Evolutionary conservation across 2,329 filamentous ascomycete genomes (phyloP).

Genomic region (Penicillium sp.): DNA sequence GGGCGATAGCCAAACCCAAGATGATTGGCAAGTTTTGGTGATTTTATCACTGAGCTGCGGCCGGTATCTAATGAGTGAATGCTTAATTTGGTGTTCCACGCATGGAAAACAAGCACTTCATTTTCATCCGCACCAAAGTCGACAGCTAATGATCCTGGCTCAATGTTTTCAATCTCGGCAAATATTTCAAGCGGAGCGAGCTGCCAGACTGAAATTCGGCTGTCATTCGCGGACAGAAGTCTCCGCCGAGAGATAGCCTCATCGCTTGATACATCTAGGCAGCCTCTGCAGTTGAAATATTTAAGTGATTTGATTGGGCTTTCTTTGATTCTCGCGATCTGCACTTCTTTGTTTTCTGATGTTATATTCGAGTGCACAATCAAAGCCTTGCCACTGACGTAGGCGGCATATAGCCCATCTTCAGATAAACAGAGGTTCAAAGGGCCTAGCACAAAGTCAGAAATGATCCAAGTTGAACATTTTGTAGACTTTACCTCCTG

Average conservation of each 20-base stretch:
- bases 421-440: conserved; percentile 30
- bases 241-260: conserved; percentile 27
- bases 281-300: conserved; percentile 20
- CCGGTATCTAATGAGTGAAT: conserved; percentile 38
- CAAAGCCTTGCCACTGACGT: conserved; percentile 34
- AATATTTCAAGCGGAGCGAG: conserved; percentile 36
- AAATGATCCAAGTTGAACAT: neutral
- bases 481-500: conserved; percentile 23
- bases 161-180: conserved; percentile 44
- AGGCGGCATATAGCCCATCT: conserved; percentile 31
- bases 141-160: conserved; percentile 35
- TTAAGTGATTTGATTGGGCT: conserved; percentile 32
- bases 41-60: conserved; percentile 40
- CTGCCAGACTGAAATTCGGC: conserved; percentile 39
- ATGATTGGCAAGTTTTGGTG: conserved; percentile 40
- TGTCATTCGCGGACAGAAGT: conserved; percentile 36
- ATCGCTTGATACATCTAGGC: neutral
- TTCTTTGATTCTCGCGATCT: conserved; percentile 35
- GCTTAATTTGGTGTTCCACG: conserved; percentile 41
- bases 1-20: conserved; percentile 42
- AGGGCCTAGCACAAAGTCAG: conserved; percentile 10
- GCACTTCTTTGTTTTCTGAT: conserved; percentile 33
- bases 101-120: conserved; percentile 41
- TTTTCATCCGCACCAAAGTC: conserved; percentile 41
- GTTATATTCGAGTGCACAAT: conserved; percentile 32